These are phyloP conservation scores for Heliocybe sulcata DNA, from an alignment of 1,284 basidiomycete species.

Conservation along the genomic window DNA sequence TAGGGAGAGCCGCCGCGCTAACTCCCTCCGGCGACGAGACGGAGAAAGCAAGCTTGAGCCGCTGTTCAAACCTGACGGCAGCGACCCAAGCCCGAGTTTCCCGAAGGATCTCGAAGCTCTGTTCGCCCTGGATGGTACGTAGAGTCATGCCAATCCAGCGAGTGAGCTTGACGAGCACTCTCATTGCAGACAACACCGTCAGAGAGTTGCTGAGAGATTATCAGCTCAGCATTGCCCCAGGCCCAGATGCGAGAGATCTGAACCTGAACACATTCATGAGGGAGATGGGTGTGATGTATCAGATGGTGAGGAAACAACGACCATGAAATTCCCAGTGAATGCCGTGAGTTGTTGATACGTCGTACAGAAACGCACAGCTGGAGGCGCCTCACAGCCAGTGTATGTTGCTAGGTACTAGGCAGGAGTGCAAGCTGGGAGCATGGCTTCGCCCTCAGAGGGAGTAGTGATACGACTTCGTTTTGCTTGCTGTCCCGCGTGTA, in stretches of 20 bases:
- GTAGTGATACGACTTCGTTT: background rate
- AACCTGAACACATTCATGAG: constrained; percentile 1
- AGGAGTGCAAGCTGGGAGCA: background rate
- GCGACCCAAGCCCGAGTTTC: background rate
- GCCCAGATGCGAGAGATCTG: background rate
- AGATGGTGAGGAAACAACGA: background rate
- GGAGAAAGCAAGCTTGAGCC: background rate
- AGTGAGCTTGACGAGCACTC: background rate
- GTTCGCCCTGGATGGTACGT: background rate
- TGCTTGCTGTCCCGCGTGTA: background rate
- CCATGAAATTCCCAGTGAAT: background rate
- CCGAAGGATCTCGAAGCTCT: background rate
- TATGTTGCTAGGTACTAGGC: background rate
- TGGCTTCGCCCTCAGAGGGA: background rate
- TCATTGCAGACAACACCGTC: background rate
- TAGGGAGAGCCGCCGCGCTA: background rate
- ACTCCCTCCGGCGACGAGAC: background rate
- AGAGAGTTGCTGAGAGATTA: background rate
- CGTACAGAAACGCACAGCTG: background rate
- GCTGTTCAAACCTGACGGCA: background rate
- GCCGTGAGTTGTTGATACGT: background rate
- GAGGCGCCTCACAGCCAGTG: background rate
- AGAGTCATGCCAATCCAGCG: background rate
- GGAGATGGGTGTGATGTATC: background rate
- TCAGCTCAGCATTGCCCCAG: background rate